phyloP scores from a whole-genome alignment of 768 basidiomycete species.

The Mycena venus region DNA sequence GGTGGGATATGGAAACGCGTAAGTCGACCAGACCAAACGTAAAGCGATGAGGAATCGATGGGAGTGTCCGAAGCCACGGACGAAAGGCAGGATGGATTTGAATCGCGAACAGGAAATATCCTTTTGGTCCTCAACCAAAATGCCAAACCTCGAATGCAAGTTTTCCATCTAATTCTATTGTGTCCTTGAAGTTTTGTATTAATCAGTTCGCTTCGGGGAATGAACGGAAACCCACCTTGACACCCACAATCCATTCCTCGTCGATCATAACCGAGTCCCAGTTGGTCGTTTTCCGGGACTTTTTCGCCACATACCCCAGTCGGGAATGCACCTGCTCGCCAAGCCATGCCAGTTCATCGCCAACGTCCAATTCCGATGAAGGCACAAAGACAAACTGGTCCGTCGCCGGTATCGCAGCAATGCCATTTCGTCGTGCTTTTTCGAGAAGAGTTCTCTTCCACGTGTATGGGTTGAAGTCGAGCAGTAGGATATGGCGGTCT shows the following conservation, averaged over 20 bases:
- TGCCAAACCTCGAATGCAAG: conserved; percentile 5
- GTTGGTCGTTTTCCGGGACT: conserved; percentile 11
- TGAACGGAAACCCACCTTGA: conserved; percentile 42
- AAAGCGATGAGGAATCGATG: too few species aligned
- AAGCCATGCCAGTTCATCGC: conserved; percentile 34
- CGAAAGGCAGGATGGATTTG: too few species aligned
- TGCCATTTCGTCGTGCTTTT: not conserved
- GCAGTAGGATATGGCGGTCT: not conserved
- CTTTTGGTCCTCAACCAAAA: too few species aligned
- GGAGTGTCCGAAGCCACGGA: too few species aligned
- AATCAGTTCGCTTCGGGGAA: not conserved
- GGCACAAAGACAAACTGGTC: not conserved
- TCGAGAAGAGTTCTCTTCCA: not conserved
- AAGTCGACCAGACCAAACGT: too few species aligned
- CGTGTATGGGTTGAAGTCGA: conserved; percentile 16
- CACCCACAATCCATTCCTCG: conserved; percentile 55
- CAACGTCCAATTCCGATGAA: not conserved
- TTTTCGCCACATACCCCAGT: conserved; percentile 45
- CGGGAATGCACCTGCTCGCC: conserved; percentile 38
- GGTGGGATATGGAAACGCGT: too few species aligned
- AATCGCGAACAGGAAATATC: too few species aligned
- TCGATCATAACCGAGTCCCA: conserved; percentile 55
- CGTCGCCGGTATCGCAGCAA: too few species aligned
- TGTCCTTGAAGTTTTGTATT: not conserved
- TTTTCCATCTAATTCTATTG: not conserved